A percentile compares a stretch with the other conserved stretches of the same genome.
Evolutionary conservation across 257 asterid genomes (phyloP).

Genomic region (Salvia hispanica): DNA sequence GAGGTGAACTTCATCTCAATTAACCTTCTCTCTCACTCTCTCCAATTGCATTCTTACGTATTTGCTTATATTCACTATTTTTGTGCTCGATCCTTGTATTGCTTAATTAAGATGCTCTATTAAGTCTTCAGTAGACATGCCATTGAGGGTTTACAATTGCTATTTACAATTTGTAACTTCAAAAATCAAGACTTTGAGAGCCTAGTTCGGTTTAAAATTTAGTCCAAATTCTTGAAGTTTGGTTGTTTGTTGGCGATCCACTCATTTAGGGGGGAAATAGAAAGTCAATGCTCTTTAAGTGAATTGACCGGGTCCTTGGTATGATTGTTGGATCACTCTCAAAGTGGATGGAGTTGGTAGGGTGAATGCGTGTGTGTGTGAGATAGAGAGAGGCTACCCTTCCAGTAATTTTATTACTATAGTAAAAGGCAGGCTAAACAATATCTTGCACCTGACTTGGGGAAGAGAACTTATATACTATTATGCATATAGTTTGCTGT

Average conservation of each 20-base stretch:
- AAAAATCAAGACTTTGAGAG: not conserved
- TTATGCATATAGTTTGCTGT: not conserved
- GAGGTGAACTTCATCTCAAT: conserved; percentile 53
- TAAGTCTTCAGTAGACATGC: not conserved
- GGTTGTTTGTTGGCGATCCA: not conserved
- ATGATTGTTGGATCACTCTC: not conserved
- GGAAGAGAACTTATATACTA: not conserved
- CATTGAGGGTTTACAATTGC: no score
- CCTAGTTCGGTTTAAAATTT: not conserved
- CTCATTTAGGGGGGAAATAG: not conserved
- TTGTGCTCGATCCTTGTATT: not conserved
- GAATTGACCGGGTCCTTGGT: not conserved
- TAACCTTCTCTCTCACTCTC: not conserved
- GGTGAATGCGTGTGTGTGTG: not conserved
- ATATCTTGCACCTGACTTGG: not conserved
- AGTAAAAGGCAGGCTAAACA: not conserved
- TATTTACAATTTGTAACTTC: not conserved
- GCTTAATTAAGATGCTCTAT: not conserved
- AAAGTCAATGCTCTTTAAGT: not conserved
- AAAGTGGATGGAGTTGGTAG: not conserved
- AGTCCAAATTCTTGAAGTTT: not conserved
- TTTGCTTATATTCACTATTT: not conserved
- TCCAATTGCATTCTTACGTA: not conserved
- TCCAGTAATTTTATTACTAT: not conserved
- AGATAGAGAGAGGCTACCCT: not conserved